phyloP scores from a whole-genome alignment of 257 asterid genomes.

The Solanum dulcamara region DNA sequence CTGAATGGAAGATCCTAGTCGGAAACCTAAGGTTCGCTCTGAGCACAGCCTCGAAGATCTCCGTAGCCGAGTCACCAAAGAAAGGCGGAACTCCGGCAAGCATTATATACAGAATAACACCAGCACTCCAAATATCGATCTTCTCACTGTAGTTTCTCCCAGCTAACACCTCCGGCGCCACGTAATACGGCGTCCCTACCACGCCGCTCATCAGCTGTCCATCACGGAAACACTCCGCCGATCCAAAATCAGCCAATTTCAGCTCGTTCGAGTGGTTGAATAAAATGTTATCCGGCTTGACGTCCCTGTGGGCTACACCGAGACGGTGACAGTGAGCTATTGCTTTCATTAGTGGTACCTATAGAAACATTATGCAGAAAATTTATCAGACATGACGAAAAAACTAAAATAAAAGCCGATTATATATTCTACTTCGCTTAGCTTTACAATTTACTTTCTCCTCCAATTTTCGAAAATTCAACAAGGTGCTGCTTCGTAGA shows the following conservation, averaged over 20 bases:
- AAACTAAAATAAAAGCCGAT: neutral
- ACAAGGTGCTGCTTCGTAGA: neutral
- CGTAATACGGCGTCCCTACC: conserved; percentile 32
- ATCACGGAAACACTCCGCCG: conserved; percentile 44
- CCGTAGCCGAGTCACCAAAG: conserved; percentile 19
- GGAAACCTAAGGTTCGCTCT: conserved; percentile 29
- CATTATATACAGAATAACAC: conserved; percentile 23
- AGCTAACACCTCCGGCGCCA: conserved; percentile 24
- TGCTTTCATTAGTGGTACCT: conserved; percentile 77
- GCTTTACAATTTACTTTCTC: neutral
- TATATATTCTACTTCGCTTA: neutral
- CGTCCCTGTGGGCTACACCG: conserved; percentile 69
- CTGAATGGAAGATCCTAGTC: conserved; percentile 6
- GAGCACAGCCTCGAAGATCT: conserved; percentile 24
- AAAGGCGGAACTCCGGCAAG: conserved; percentile 32
- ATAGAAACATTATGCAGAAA: neutral
- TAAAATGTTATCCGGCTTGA: conserved; percentile 69
- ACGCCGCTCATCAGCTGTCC: conserved; percentile 23
- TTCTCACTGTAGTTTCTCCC: conserved; percentile 17
- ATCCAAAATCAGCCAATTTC: conserved; percentile 74
- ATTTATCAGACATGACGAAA: neutral
- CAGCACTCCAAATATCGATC: conserved; percentile 33
- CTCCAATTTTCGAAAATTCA: neutral
- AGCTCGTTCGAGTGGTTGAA: conserved; percentile 38
- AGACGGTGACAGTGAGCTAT: conserved; percentile 58